A percentile compares a stretch with the other conserved stretches of the same genome.
Conservation (phyloP, 1,139 yeast species). For the Debaryomyces singareniensis region DNA sequence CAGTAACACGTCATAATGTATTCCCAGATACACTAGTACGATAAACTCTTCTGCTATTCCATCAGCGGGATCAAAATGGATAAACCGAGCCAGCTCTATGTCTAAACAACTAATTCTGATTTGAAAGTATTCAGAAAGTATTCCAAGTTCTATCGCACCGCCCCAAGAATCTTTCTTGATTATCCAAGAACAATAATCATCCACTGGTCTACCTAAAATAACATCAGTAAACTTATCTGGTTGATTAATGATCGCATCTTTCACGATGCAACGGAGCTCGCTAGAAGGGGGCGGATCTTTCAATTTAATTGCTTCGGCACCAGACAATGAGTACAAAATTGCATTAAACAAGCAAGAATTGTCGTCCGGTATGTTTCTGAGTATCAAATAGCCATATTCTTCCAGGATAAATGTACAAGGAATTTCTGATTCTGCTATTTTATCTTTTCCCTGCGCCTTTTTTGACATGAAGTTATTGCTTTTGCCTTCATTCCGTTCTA, state of each 20-base stretch:
- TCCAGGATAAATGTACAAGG: constrained; percentile 21
- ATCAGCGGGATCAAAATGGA: constrained; percentile 46
- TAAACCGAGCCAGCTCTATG: constrained; percentile 56
- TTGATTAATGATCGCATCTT: constrained; percentile 36
- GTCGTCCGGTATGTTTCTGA: constrained; percentile 69
- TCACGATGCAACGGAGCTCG: constrained; percentile 44
- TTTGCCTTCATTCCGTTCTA: constrained; percentile 1
- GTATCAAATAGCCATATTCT: constrained; percentile 25
- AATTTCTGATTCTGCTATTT: constrained; percentile 12
- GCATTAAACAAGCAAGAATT: constrained; percentile 77
- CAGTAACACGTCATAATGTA: constrained; percentile 68
- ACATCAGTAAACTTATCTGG: constrained; percentile 48
- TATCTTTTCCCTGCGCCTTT: constrained; percentile 2
- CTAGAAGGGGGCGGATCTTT: constrained; percentile 21
- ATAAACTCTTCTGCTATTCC: constrained; percentile 31
- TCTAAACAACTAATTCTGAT: constrained; percentile 60
- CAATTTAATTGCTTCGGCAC: constrained; percentile 12
- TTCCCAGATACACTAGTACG: constrained; percentile 59
- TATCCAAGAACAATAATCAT: constrained; percentile 60
- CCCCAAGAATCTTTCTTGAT: constrained; percentile 66
- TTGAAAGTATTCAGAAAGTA: constrained; percentile 49
- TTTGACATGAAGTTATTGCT: constrained; percentile 5
- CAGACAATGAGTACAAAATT: constrained; percentile 48
- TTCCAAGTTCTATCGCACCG: constrained; percentile 75
- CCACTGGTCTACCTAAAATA: constrained; percentile 48